These are phyloP conservation scores for Globisporangium megalacanthum DNA, from an alignment of 352 stramenopile species.

Conservation along the genomic window DNA sequence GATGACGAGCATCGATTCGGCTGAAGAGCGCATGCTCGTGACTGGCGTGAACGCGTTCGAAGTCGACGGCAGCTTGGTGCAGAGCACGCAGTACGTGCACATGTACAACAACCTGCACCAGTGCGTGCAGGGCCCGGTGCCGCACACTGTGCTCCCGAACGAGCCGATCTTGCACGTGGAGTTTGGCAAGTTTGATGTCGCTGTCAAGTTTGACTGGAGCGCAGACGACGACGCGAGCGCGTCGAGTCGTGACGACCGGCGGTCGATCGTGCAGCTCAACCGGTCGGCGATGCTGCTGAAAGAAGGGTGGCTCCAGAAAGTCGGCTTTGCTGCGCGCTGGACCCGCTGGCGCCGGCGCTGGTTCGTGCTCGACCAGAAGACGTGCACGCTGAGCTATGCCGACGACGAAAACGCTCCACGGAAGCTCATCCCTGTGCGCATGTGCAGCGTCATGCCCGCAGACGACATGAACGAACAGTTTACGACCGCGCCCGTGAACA, in stretches of 20 bases:
- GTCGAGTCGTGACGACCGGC: slow-evolving; percentile 34
- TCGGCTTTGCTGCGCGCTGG: slow-evolving; percentile 63
- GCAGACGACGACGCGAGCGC: slow-evolving; percentile 16
- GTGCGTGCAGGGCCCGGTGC: slow-evolving; percentile 63
- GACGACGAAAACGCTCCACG: slow-evolving; percentile 56
- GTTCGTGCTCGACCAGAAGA: slow-evolving; percentile 78
- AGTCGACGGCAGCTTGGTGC: slow-evolving; percentile 57
- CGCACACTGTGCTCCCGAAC: slow-evolving; percentile 61
- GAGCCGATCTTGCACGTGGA: slow-evolving; percentile 71
- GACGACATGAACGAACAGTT: slow-evolving; percentile 87
- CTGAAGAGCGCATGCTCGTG: slow-evolving; percentile 71
- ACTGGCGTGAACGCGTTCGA: slow-evolving; percentile 82
- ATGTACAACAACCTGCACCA: slow-evolving; percentile 82
- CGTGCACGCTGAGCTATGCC: slow-evolving; percentile 74
- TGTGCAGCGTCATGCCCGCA: slow-evolving; percentile 63
- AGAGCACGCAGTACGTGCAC: slow-evolving; percentile 66
- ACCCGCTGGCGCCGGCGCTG: slow-evolving; percentile 72
- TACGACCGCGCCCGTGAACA: slow-evolving; percentile 83
- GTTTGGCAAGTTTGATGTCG: slow-evolving; percentile 50
- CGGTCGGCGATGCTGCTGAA: slow-evolving; percentile 63
- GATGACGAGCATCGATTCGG: slow-evolving; percentile 26
- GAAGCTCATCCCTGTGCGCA: slow-evolving; percentile 68
- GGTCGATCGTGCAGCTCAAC: slow-evolving; percentile 46
- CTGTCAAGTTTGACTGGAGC: slow-evolving; percentile 77
- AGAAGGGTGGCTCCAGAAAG: slow-evolving; percentile 81